A percentile compares a stretch with the other conserved stretches of the same genome.
Evolutionary conservation across 352 stramenopile genomes (phyloP).

Genomic region (Phytophthora meadii): DNA sequence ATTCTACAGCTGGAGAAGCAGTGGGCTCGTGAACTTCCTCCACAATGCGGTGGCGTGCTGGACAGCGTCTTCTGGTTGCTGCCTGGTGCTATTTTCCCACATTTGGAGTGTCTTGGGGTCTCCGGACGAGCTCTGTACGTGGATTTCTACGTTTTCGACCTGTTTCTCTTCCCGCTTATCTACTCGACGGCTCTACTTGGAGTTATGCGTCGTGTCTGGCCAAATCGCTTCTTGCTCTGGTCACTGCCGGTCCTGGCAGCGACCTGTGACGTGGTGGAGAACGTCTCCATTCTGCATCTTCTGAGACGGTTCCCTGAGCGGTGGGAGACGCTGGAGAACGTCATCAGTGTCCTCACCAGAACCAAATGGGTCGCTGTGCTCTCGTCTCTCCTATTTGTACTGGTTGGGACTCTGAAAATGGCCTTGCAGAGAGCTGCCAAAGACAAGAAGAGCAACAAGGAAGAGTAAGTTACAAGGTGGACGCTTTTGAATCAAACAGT

Average conservation of each 20-base stretch:
- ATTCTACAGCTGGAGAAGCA: constrained; percentile 38
- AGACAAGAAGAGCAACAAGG: constrained; percentile 15
- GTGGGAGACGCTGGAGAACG: constrained; percentile 31
- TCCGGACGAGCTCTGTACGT: constrained; percentile 44
- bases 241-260: constrained; percentile 38
- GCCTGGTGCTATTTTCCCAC: constrained; percentile 33
- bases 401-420: constrained; percentile 22
- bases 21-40: constrained; percentile 41
- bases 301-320: constrained; percentile 44
- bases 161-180: constrained; percentile 58
- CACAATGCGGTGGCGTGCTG: constrained; percentile 44
- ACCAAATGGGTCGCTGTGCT: constrained; percentile 48
- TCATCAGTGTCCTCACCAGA: constrained; percentile 40
- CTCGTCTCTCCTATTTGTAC: constrained; percentile 25
- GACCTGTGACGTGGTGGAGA: constrained; percentile 53
- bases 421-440: neutral
- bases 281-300: constrained; percentile 49
- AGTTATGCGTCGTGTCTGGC: constrained; percentile 41
- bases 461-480: constrained; percentile 16
- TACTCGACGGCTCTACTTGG: constrained; percentile 44
- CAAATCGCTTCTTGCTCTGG: constrained; percentile 15
- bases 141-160: constrained; percentile 56
- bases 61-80: constrained; percentile 46
- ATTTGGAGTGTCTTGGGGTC: constrained; percentile 46
- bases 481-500: neutral